These are phyloP conservation scores for Wickerhamiella qilinensis DNA, from an alignment of 805 yeast species.

Conservation along the genomic window DNA sequence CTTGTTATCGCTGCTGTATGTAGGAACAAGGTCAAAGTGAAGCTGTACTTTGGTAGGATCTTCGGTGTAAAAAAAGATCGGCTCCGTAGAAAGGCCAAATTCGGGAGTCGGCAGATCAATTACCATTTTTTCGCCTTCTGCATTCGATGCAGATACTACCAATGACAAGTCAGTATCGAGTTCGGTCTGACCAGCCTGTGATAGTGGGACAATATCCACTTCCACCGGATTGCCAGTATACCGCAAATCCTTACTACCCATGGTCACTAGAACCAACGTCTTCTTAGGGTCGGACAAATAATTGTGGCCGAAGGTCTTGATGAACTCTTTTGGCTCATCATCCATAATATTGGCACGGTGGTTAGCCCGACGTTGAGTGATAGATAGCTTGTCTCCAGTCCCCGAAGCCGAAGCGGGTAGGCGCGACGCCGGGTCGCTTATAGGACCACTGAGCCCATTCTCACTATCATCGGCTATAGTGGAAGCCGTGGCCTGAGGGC, in stretches of 20 bases:
- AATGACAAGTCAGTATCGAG: constrained; percentile 77
- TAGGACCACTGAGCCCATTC: background rate
- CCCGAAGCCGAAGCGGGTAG: background rate
- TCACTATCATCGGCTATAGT: no score
- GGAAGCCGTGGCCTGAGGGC: background rate
- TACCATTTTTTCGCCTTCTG: constrained; percentile 37
- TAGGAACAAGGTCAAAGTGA: constrained; percentile 78
- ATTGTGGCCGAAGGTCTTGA: constrained; percentile 76
- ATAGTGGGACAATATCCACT: constrained; percentile 55
- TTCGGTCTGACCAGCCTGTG: constrained; percentile 65
- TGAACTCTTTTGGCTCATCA: constrained; percentile 23
- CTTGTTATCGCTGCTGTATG: constrained; percentile 35
- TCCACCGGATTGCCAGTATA: constrained; percentile 42
- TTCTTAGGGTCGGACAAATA: constrained; percentile 43
- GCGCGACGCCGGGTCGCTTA: background rate
- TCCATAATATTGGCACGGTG: background rate
- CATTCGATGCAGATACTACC: constrained; percentile 32
- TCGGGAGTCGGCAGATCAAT: constrained; percentile 77
- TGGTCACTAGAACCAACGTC: constrained; percentile 58
- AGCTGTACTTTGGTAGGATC: constrained; percentile 28
- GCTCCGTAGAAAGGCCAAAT: constrained; percentile 40
- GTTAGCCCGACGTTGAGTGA: background rate
- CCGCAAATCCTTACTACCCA: constrained; percentile 75
- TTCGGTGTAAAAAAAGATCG: constrained; percentile 54
- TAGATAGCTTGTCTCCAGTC: no score